Evolutionary conservation across 495 filamentous ascomycete genomes (phyloP), one percentile per base, ranked within the genome.

Genomic region (Hypomontagnella monticulosa): DNA sequence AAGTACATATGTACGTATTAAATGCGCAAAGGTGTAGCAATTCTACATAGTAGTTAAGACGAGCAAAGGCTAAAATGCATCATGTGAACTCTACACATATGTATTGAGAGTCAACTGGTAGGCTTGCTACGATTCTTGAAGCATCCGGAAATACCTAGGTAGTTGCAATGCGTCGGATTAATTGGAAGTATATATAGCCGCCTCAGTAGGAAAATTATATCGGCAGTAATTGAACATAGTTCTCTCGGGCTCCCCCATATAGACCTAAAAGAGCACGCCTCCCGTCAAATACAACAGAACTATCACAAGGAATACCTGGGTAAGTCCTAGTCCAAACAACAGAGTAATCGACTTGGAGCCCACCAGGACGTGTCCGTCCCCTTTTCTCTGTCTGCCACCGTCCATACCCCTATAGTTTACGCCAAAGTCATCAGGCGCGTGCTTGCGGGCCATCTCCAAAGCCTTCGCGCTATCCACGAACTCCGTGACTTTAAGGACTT

Each of bases 391-490:
- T 7, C 27, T 23, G 16, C 19, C 55, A 16, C 19, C 38, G 5
- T 27, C 15, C n/a, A 30, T 12, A 6, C 43, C 34, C 14, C 36
- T 33, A 12, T 57, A 27, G 32, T 53, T 38, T 34, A 53, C 57
- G 15, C 60, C 65, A 56, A 77, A 79, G 40, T 61, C 37, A 11
- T 66, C 66, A 2, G 74, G 74, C 0, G 71, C 67, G 36, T 75
- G 69, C n/a, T 59, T 71, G 42, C 62, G 38, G 14, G 57, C 63
- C 78, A 80, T 75, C 73, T 77, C 72, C 15, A 71, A 40, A 23
- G 76, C 78, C 59, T 78, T 80, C 15, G 60, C 67, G 41, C 74
- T 77, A 32, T 80, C 78, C 16, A 79, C 78, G 58, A 78, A 80
- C 72, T 81, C 78, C 19, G 50, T 64, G 36, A 79, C 65, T 27